Evolutionary conservation across 805 yeast species (phyloP), one percentile per base, ranked within the genome.

Genomic region (Candida awuae): DNA sequence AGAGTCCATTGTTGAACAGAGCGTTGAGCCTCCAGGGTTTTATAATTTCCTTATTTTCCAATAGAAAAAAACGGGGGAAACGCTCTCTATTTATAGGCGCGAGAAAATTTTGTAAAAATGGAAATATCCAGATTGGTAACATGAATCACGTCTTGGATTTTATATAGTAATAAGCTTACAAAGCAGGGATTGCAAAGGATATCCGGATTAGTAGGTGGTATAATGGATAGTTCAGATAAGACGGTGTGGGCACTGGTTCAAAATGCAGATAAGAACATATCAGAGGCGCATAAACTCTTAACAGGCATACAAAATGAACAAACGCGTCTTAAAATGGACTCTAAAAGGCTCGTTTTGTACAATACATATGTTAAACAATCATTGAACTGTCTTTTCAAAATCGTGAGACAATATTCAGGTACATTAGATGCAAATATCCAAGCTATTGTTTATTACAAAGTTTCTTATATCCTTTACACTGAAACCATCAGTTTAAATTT

Each of bases 1-100:
- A 34, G 87, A 76, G 54, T 81, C 86, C 87, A 81, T 47, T 18
- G 37, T n/a, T 31, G 32, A n/a, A n/a, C n/a, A n/a, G n/a, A n/a
- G n/a, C n/a, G n/a, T n/a, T n/a, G n/a, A n/a, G n/a, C n/a, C n/a
- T n/a, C n/a, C n/a, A n/a, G n/a, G n/a, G n/a, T n/a, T n/a, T n/a
- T n/a, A n/a, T n/a, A n/a, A n/a, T n/a, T n/a, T n/a, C n/a, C n/a
- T n/a, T n/a, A n/a, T n/a, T n/a, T n/a, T n/a, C n/a, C 25, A 25
- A 28, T 27, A 9, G 30, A 30, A 29, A 27, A 14, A n/a, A 32
- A 15, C 33, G 43, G 38, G 42, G 29, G 37, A 22, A 35, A 3
- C 22, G 27, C 20, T 26, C 37, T 38, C 44, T 35, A 38, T 44
- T 44, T 44, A 44, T 44, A 44, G 34, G 32, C 44, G 39, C 43